Evolutionary conservation across 2,329 filamentous ascomycete species (phyloP).

Genomic region (Colletotrichum sp.): DNA sequence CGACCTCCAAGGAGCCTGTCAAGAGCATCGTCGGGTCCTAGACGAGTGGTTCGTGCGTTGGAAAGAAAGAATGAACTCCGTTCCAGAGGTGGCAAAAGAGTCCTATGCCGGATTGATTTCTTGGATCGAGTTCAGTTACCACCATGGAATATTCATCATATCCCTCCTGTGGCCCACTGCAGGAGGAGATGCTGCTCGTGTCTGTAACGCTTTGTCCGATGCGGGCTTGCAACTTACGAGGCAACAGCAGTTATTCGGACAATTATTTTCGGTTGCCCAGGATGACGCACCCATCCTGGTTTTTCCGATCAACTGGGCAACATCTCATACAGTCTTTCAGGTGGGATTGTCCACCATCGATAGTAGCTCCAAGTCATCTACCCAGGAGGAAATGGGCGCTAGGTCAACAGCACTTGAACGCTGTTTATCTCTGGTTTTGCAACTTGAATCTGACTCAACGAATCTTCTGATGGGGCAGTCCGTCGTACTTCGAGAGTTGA

Average conservation of each 20-base stretch:
- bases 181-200: neutral
- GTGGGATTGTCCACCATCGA: neutral
- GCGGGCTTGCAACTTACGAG: neutral
- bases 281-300: neutral
- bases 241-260: neutral
- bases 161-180: neutral
- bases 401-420: neutral
- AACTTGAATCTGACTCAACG: neutral
- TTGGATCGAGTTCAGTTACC: neutral
- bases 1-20: neutral
- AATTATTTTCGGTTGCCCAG: neutral
- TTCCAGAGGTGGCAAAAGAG: neutral
- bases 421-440: neutral
- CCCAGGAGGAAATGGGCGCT: neutral
- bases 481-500: neutral
- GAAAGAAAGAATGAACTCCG: neutral
- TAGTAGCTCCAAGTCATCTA: neutral
- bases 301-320: neutral
- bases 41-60: neutral
- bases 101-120: neutral
- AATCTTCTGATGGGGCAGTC: neutral
- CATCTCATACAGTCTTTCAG: neutral
- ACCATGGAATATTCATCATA: neutral
- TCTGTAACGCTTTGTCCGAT: neutral
- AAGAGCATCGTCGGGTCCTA: neutral